These are phyloP conservation scores for Apophysomyces trapeziformis DNA, from an alignment of 371 early-diverging fungal species.

Conservation along the genomic window DNA sequence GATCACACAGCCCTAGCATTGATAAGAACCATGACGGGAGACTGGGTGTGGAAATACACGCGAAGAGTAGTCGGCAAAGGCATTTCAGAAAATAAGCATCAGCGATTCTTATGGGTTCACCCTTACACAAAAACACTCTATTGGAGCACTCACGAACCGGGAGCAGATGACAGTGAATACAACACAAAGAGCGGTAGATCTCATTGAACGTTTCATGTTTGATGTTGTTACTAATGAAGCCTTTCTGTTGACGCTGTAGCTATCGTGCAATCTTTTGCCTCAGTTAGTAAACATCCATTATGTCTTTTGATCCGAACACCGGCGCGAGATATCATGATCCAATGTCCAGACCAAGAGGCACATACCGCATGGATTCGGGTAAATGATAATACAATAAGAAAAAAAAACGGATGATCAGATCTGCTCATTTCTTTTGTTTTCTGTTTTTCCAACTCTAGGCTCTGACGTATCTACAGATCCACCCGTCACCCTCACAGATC, in stretches of 20 bases:
- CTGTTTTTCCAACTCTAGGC: neutral
- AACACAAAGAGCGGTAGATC: constrained; percentile 53
- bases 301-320: constrained; percentile 21
- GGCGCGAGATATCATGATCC: constrained; percentile 21
- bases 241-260: neutral
- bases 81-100: constrained; percentile 66
- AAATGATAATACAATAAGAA: neutral
- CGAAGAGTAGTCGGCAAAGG: constrained; percentile 55
- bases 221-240: constrained; percentile 17
- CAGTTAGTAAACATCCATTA: constrained; percentile 7
- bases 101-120: constrained; percentile 82
- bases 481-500: neutral
- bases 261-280: neutral
- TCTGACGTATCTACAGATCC: neutral
- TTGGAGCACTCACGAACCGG: constrained; percentile 75
- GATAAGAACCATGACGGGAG: constrained; percentile 83
- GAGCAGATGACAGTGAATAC: constrained; percentile 46
- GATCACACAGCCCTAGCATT: constrained; percentile 26
- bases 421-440: neutral
- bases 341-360: constrained; percentile 21
- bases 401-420: constrained; percentile 3
- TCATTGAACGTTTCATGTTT: constrained; percentile 27
- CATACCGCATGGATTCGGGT: constrained; percentile 27
- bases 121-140: constrained; percentile 80
- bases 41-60: constrained; percentile 75